A percentile compares a stretch with the other conserved stretches of the same genome.
These are phyloP conservation scores for Aphanomyces astaci DNA, from an alignment of 352 stramenopile species.

Conservation along the genomic window DNA sequence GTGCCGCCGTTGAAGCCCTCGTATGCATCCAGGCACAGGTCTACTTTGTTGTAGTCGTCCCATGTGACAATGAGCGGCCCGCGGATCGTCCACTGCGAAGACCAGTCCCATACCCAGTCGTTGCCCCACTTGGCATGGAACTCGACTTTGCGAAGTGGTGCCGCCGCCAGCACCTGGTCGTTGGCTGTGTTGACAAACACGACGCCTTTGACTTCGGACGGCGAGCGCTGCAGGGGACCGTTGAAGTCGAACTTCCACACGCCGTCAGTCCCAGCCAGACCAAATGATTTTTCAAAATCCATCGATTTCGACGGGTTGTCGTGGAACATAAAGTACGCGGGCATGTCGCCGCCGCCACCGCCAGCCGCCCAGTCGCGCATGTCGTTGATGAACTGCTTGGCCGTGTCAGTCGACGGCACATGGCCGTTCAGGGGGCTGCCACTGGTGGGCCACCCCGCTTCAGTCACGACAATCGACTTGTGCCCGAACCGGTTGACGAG, in stretches of 20 bases:
- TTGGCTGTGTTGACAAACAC: neutral
- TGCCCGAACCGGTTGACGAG: constrained; percentile 31
- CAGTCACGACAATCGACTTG: constrained; percentile 27
- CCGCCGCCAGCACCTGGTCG: neutral
- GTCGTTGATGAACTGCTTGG: constrained; percentile 10
- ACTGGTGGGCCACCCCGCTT: constrained; percentile 52
- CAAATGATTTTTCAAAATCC: constrained; percentile 19
- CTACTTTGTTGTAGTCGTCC: neutral
- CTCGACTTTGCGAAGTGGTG: neutral
- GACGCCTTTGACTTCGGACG: neutral
- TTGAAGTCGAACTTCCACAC: constrained; percentile 18
- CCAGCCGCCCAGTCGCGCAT: neutral
- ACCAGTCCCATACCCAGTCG: neutral
- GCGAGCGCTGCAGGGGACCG: neutral
- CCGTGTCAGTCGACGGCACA: neutral
- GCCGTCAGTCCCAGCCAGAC: neutral
- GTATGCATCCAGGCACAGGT: constrained; percentile 27
- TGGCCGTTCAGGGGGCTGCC: constrained; percentile 41
- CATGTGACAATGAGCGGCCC: neutral
- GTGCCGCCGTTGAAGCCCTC: constrained; percentile 10
- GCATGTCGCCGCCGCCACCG: constrained; percentile 7
- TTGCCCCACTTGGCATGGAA: neutral
- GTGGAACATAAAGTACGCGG: constrained; percentile 23
- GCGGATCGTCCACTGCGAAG: neutral
- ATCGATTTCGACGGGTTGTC: constrained; percentile 9